Evolutionary conservation across 1,284 basidiomycete genomes (phyloP).

Genomic region (Xerocomus cyaneibrunnescens): DNA sequence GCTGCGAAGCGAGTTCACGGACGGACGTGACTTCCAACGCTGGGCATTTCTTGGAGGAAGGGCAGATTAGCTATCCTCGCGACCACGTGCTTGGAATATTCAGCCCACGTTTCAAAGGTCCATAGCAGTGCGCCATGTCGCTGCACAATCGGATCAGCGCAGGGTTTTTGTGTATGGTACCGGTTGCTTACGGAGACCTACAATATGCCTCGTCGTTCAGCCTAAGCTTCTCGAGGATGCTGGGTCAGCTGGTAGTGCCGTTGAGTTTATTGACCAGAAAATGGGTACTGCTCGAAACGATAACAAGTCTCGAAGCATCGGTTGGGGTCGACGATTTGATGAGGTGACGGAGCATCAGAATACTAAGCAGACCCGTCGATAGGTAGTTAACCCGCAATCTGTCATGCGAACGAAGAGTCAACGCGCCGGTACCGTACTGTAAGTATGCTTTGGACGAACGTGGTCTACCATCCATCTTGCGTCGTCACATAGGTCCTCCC

Average conservation of each 20-base stretch:
- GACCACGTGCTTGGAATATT: neutral
- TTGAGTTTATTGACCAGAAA: slow-evolving; percentile 10
- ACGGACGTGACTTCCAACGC: slow-evolving; percentile 36
- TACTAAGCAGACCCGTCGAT: slow-evolving; percentile 32
- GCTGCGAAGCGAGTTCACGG: slow-evolving; percentile 34
- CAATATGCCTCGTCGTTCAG: slow-evolving; percentile 34
- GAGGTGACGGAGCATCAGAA: slow-evolving; percentile 35
- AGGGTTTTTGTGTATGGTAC: neutral
- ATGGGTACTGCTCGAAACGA: slow-evolving; percentile 32
- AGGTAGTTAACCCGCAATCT: slow-evolving; percentile 37
- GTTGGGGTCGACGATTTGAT: slow-evolving; percentile 26
- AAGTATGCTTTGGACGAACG: slow-evolving; percentile 17
- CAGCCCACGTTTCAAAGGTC: slow-evolving; percentile 37
- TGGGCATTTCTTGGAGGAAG: neutral
- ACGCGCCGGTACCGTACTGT: neutral
- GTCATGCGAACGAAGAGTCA: neutral
- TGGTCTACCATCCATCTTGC: slow-evolving; percentile 33
- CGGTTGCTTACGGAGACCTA: slow-evolving; percentile 24
- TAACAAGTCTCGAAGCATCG: slow-evolving; percentile 27
- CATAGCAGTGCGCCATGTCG: slow-evolving; percentile 32
- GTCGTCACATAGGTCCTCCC: slow-evolving; percentile 23
- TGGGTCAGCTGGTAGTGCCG: slow-evolving; percentile 14
- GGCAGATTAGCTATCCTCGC: no score
- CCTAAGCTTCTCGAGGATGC: slow-evolving; percentile 33
- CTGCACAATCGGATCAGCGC: slow-evolving; percentile 6